Percentiles rank a stretch among this genome's conserved stretches.
These are phyloP conservation scores for Zalaria obscura DNA, from an alignment of 2,329 filamentous ascomycete species.

Conservation along the genomic window DNA sequence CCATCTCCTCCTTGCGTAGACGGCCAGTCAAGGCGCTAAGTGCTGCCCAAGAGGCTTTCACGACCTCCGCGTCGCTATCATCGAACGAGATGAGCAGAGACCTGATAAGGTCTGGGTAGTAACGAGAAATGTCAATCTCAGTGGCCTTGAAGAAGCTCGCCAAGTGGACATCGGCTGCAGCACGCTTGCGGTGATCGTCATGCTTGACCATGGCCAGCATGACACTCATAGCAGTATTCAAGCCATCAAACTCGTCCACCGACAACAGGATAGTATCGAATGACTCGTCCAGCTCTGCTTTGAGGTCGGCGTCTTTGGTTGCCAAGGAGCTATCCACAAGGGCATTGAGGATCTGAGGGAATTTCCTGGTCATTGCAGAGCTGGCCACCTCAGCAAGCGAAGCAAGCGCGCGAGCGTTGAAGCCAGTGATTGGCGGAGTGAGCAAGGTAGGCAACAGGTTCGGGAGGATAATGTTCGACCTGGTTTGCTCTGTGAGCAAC, in stretches of 20 bases:
- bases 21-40: conserved; percentile 77
- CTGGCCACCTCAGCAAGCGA: conserved; percentile 87
- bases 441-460: conserved; percentile 91
- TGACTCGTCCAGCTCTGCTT: conserved; percentile 57
- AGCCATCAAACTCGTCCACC: conserved; percentile 88
- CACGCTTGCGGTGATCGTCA: conserved; percentile 75
- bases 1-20: conserved; percentile 96
- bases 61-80: conserved; percentile 67
- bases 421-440: conserved; percentile 76
- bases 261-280: conserved; percentile 85
- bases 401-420: conserved; percentile 88
- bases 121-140: conserved; percentile 81
- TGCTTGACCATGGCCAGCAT: conserved; percentile 80
- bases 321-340: conserved; percentile 85
- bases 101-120: conserved; percentile 90
- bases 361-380: conserved; percentile 73
- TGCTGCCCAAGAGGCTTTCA: conserved; percentile 81
- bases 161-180: conserved; percentile 64
- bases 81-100: conserved; percentile 85
- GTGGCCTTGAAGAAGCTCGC: conserved; percentile 72
- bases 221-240: conserved; percentile 92
- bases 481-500: conserved; percentile 79
- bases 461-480: conserved; percentile 91
- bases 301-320: conserved; percentile 60
- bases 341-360: conserved; percentile 83